Evolutionary conservation across 2,329 filamentous ascomycete genomes (phyloP), one percentile per base, ranked within the genome.

Genomic region (Drechslerella coelobrocha): DNA sequence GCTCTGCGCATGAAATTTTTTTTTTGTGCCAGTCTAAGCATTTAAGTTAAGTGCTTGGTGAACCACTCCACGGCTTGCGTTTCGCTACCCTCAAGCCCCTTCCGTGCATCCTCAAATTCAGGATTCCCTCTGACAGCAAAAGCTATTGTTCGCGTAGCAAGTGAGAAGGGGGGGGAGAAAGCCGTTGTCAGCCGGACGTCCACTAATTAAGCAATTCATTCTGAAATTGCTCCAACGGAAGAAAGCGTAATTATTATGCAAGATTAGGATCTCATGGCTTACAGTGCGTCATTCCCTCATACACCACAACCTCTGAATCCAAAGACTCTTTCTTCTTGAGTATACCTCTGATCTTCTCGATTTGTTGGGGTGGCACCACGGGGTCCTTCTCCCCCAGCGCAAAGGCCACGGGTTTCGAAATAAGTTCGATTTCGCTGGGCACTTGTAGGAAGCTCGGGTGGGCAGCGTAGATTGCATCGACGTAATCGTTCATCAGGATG

Each of bases 341-440:
- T 83, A 74, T 76, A 0, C 73, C 71, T 63, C 78, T 78, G 47
- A 81, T 77, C 61, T 74, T 55, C 37, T 77, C 76, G 7, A 79
- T 77, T 51, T 79, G 73, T 21, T 76, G 75, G 21, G 72, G 34
- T 0, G 78, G 73, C 41, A 84, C 73, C 48, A 77, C 78, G 43
- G 78, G 75, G 74, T 85, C 84, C 1, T 77, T 74, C 31, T 82
- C 81, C 2, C 80, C 82, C 3, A 83, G 72, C 1, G 81, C 81
- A 61, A 84, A 79, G 37, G 80, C 81, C 24, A 83, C 73, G 2
- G 84, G 84, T 12, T 80, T 66, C 1, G 71, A 76, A 2, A 83
- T 76, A 37, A 78, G 79, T 29, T 83, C 78, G 21, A 84, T 78
- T 52, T 86, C 84, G 9, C 63, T 77, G 0, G 83, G 82, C 1